phyloP scores from a whole-genome alignment of 176 grass and related monocot species.

The Oryza glumipatula region DNA sequence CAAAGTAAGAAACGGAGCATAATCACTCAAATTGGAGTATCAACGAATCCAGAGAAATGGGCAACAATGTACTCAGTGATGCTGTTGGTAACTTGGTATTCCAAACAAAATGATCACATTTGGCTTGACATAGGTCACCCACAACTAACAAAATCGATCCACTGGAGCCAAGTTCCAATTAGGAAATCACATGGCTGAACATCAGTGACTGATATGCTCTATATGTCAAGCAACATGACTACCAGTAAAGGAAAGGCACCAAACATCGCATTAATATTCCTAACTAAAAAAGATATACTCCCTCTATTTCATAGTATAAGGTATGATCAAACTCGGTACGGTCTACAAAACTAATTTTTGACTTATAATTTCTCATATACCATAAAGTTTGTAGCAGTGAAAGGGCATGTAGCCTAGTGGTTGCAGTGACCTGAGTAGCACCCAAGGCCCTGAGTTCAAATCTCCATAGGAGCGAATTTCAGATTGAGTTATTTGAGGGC shows the following conservation, averaged over 20 bases:
- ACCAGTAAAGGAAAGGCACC: not conserved
- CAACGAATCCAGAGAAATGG: slow-evolving; percentile 1
- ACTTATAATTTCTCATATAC: no score
- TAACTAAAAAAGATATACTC: not conserved
- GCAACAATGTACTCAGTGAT: not conserved
- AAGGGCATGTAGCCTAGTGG: no score
- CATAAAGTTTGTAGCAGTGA: no score
- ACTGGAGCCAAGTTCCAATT: not conserved
- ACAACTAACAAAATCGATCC: not conserved
- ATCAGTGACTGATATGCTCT: not conserved
- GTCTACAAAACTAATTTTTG: no score
- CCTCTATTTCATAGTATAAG: no score
- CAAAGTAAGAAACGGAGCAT: slow-evolving; percentile 3
- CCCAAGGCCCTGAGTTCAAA: no score
- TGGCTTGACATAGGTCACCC: not conserved
- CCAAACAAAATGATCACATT: not conserved
- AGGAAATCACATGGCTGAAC: not conserved
- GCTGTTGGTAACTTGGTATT: not conserved
- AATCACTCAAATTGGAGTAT: not conserved
- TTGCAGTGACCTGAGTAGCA: no score
- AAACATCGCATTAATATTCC: not conserved
- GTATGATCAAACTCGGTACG: no score
- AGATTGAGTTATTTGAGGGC: no score
- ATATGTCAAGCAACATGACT: not conserved
- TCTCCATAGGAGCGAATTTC: no score